A percentile compares a stretch with the other conserved stretches of the same genome.
These are phyloP conservation scores for Colletotrichum higginsianum DNA, from an alignment of 2,329 filamentous ascomycete species.

Conservation along the genomic window DNA sequence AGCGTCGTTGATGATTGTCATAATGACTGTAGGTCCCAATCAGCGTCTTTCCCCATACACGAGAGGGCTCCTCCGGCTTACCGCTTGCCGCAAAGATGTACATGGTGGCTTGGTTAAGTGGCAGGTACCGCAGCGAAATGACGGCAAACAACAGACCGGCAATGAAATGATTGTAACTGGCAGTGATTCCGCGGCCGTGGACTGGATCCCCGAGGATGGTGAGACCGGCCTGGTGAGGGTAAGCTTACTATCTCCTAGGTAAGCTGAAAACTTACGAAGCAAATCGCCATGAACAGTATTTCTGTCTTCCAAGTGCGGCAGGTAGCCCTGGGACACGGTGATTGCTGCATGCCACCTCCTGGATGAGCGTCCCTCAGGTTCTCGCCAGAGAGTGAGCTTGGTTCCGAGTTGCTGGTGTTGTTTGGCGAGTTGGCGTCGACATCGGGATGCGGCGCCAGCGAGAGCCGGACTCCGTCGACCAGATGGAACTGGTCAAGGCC, in stretches of 20 bases:
- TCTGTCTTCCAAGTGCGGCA: background rate
- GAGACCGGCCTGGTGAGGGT: background rate
- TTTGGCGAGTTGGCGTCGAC: background rate
- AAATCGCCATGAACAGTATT: background rate
- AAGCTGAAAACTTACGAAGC: background rate
- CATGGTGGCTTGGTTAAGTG: background rate
- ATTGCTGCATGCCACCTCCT: background rate
- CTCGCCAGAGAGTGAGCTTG: background rate
- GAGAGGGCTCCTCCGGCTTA: background rate
- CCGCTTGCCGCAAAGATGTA: slow-evolving; percentile 2
- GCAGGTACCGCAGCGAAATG: background rate
- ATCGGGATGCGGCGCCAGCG: background rate
- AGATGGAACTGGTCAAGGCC: background rate
- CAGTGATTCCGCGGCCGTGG: background rate
- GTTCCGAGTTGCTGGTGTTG: background rate
- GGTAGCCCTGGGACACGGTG: background rate
- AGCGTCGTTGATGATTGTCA: background rate
- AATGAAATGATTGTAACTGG: background rate
- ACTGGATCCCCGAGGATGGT: background rate
- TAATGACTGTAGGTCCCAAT: background rate
- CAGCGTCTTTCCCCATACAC: background rate
- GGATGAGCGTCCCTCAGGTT: background rate
- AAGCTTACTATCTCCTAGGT: background rate
- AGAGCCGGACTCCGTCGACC: background rate
- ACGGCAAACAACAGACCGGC: background rate